These are phyloP conservation scores for Xylaria scruposa DNA, from an alignment of 495 filamentous ascomycete species.

Conservation along the genomic window DNA sequence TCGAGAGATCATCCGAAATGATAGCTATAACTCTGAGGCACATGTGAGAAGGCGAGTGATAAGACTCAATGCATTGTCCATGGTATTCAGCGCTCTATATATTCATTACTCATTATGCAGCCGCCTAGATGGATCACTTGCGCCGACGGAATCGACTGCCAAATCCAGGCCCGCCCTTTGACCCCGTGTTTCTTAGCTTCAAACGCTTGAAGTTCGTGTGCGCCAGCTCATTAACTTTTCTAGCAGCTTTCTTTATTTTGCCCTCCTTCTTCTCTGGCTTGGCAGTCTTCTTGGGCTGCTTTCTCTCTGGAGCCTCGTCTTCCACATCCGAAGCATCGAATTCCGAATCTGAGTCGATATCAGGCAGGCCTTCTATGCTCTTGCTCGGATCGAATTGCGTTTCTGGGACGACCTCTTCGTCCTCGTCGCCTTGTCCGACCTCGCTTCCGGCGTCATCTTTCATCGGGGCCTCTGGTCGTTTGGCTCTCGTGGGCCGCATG, in stretches of 20 bases:
- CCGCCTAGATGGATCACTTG: conserved; percentile 36
- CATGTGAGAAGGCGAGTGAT: neutral
- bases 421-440: conserved; percentile 14
- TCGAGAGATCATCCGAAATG: neutral
- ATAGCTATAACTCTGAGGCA: neutral
- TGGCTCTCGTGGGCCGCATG: conserved; percentile 63
- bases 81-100: neutral
- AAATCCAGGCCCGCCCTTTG: conserved; percentile 58
- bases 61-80: neutral
- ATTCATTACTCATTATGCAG: conserved; percentile 17
- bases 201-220: conserved; percentile 84
- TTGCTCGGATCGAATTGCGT: conserved; percentile 49
- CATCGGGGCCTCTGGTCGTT: conserved; percentile 47
- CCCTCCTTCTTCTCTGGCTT: conserved; percentile 50
- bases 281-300: conserved; percentile 29
- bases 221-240: conserved; percentile 75
- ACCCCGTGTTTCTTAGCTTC: conserved; percentile 72
- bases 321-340: conserved; percentile 28
- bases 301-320: conserved; percentile 47
- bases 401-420: conserved; percentile 48
- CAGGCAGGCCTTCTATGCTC: conserved; percentile 26
- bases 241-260: conserved; percentile 61
- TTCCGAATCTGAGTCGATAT: conserved; percentile 35
- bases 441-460: conserved; percentile 32
- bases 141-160: conserved; percentile 58